These are phyloP conservation scores for Priceomyces melissophilus DNA, from an alignment of 805 yeast genomes.

Conservation along the genomic window DNA sequence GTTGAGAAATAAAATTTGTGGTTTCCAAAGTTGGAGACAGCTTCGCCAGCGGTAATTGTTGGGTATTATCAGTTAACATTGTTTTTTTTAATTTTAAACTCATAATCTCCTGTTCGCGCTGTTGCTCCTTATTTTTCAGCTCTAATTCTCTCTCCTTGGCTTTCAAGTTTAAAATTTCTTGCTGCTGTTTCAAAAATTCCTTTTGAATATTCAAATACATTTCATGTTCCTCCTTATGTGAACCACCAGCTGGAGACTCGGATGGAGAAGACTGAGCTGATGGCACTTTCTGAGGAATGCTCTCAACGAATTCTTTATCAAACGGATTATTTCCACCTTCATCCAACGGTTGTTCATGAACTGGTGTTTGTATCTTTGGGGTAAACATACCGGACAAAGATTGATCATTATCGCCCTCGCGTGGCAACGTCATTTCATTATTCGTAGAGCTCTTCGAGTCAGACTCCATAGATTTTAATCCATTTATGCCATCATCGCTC, in stretches of 20 bases:
- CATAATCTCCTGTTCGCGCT: not conserved
- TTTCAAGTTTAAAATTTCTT: constrained; percentile 22
- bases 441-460: not conserved
- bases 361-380: constrained; percentile 34
- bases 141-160: constrained; percentile 7
- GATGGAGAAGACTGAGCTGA: constrained; percentile 7
- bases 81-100: constrained; percentile 3
- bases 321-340: constrained; percentile 32
- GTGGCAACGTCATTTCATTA: not conserved
- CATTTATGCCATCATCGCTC: not conserved
- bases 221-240: constrained; percentile 30
- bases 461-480: not conserved
- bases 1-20: constrained; percentile 4
- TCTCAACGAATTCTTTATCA: constrained; percentile 24
- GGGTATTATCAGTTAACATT: constrained; percentile 2
- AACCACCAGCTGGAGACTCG: constrained; percentile 8
- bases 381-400: constrained; percentile 35
- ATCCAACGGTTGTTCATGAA: constrained; percentile 15
- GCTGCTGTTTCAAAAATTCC: constrained; percentile 36
- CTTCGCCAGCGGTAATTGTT: not conserved
- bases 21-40: constrained; percentile 2
- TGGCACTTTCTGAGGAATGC: constrained; percentile 3
- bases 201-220: constrained; percentile 35
- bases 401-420: not conserved
- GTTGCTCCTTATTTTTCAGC: constrained; percentile 1